Base-by-base conservation (phyloP, 2,329 filamentous ascomycete species). In the Aspergillus japonicus region DNA sequence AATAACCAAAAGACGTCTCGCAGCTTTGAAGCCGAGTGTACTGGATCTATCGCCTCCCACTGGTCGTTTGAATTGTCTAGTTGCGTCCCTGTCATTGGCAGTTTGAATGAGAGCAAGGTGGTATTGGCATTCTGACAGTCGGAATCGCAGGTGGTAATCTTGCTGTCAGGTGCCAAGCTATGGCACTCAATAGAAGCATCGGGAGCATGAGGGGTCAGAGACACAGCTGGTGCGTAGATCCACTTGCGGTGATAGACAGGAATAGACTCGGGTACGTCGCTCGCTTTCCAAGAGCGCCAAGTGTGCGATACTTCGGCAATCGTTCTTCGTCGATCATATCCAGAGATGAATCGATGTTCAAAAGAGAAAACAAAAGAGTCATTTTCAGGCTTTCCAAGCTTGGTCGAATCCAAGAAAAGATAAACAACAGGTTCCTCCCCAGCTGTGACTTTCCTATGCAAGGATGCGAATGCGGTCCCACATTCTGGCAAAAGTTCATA, bases 291-390 rank as follows among this genome's bases (percentile, higher is more conserved):
- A 14, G 79, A 77, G 29, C 77, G 70, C 79, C 82, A 85, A 10
- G 60, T 60, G n/a, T 75, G 69, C 6, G 77, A 71, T n/a, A 87
- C 56, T 14, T 73, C 74, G 2, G 80, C 83, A 33, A 85, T 64
- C 3, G 76, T 71, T 2, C 74, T 66, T 35, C 85, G 79, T 5
- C 73, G 60, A 49, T 83, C 78, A 19, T 81, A 79, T 42, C 80
- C 79, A 14, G 78, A 72, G 6, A 83, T 71, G 4, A 79, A 75
- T 8, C 73, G 70, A 58, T 80, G 79, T 50, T 82, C 77, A 6
- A 77, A 64, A 2, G 85, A 80, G 65, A 89, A 86, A 0, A 88
- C 81, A 64, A 87, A 87, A 2, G 69, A 70, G 66, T 89, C 85
- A 5, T 80, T 58, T 0, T 75, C 67, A 0, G 78, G 70, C 29